Base-by-base conservation (phyloP, 139 green algal genomes). In the Penium margaritaceum region DNA sequence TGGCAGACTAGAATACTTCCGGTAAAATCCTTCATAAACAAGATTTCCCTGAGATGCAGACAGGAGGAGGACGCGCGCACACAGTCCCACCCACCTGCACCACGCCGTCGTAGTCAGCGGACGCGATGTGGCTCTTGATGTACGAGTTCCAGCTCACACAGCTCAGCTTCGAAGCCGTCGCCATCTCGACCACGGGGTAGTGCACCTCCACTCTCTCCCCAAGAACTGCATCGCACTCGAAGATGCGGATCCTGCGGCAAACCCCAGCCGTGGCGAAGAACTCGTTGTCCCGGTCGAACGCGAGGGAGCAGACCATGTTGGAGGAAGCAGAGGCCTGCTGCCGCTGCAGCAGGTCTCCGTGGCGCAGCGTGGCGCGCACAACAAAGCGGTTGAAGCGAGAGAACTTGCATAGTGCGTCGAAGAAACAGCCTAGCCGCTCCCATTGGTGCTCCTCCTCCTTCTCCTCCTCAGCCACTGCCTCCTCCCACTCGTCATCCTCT, bases 211-310 rank as follows among this genome's bases (percentile, higher is more conserved):
- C 74, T 29, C 65, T 53, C 19, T 77, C 72, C 38, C 38, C 39
- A 63, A 89, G 74, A 37, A 92, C 82, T 3, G 60, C 60, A 0
- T 63, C 38, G 30, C 68, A 78, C 63, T 88, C 83, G 32, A 81
- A 86, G 30, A 88, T 68, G 68, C 90, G 88, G 63, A 95, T 86
- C 37, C 82, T 78, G 29, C 85, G 83, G 36, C 71, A 87, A 35
- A 92, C 88, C 21, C 90, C 91, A 5, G 89, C 92, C 2, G 90
- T 91, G 0, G 92, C 92, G 61, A 97, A 92, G 65, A 89, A 91
- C 74, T 93, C 85, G 47, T 94, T 89, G 35, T 95, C 88, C 5
- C 87, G 71, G 82, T 95, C 90, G 75, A 95, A 96, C 2, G 84
- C 88, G 9, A 87, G 82, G 30, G 78, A 85, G 47, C 86, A 96